Percentiles rank a stretch among this genome's conserved stretches.
These are phyloP conservation scores for Nectriaceae sp. DNA, from an alignment of 2,329 filamentous ascomycete species.

Conservation along the genomic window DNA sequence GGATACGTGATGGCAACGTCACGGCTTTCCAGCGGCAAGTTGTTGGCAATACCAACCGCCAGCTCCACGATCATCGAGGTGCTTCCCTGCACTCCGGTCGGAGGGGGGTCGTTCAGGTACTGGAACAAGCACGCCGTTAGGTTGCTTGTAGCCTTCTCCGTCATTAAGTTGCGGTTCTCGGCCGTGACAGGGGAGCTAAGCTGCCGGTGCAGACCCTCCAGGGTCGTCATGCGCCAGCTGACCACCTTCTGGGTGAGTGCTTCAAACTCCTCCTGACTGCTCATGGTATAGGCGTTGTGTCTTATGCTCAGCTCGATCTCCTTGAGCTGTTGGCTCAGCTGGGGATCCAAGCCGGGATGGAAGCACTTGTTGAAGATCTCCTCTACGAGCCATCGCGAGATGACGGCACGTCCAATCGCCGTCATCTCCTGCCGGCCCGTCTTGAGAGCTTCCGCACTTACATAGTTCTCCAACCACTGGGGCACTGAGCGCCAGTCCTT, in stretches of 20 bases:
- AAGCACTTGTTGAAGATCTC: conserved; percentile 92
- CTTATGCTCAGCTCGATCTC: conserved; percentile 86
- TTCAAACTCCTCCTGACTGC: conserved; percentile 84
- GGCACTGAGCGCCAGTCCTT: conserved; percentile 90
- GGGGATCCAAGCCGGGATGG: conserved; percentile 80
- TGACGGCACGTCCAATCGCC: conserved; percentile 84
- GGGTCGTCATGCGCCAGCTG: conserved; percentile 88
- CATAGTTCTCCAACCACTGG: conserved; percentile 74
- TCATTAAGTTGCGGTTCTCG: conserved; percentile 69
- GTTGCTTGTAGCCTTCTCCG: conserved; percentile 67
- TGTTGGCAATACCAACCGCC: conserved; percentile 80
- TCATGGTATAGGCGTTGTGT: conserved; percentile 69
- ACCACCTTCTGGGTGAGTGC: conserved; percentile 85
- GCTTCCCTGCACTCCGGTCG: conserved; percentile 81
- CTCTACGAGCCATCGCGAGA: conserved; percentile 87
- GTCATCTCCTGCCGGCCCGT: conserved; percentile 98
- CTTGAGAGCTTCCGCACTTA: conserved; percentile 82
- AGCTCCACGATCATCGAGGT: conserved; percentile 92
- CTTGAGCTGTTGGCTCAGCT: conserved; percentile 78
- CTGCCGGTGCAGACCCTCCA: conserved; percentile 80
- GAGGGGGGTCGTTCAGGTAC: conserved; percentile 75
- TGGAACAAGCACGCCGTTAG: conserved; percentile 71
- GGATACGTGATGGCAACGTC: conserved; percentile 90
- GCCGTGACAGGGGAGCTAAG: conserved; percentile 66
- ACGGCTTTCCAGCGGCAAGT: conserved; percentile 86